These are phyloP conservation scores for Thinopyrum elongatum DNA, from an alignment of 176 grass and related monocot species.

Conservation along the genomic window DNA sequence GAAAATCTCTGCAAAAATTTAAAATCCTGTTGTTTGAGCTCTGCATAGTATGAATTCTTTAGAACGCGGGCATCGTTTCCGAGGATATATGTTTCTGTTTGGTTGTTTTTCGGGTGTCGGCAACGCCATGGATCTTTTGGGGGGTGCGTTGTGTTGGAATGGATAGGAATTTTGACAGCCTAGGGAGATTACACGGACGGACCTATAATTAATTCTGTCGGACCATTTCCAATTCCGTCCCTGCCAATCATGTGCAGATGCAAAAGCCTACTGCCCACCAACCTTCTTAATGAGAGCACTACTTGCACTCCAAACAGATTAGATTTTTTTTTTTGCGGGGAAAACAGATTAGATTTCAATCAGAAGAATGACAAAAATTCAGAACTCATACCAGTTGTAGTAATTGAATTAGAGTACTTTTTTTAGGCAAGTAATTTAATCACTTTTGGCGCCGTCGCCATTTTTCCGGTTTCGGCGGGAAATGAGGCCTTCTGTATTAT, in stretches of 20 bases:
- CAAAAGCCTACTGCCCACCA: conserved; percentile 37
- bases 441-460: not conserved
- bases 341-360: not conserved
- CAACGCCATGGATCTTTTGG: conserved; percentile 3
- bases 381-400: not conserved
- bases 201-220: not conserved
- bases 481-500: not conserved
- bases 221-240: not conserved
- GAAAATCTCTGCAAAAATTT: not conserved
- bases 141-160: not conserved
- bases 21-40: not conserved
- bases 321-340: too few relatives aligned
- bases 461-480: not conserved
- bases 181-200: not conserved
- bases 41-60: not conserved
- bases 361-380: not conserved
- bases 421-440: not conserved
- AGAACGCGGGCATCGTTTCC: not conserved
- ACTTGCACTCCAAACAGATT: not conserved
- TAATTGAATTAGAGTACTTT: not conserved
- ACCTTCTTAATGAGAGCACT: not conserved
- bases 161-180: not conserved
- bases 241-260: conserved; percentile 35
- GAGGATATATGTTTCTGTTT: not conserved
- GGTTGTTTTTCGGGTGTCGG: not conserved